These are phyloP conservation scores for Magnaporthiopsis rhizophila DNA, from an alignment of 2,329 filamentous ascomycete genomes.

Conservation along the genomic window DNA sequence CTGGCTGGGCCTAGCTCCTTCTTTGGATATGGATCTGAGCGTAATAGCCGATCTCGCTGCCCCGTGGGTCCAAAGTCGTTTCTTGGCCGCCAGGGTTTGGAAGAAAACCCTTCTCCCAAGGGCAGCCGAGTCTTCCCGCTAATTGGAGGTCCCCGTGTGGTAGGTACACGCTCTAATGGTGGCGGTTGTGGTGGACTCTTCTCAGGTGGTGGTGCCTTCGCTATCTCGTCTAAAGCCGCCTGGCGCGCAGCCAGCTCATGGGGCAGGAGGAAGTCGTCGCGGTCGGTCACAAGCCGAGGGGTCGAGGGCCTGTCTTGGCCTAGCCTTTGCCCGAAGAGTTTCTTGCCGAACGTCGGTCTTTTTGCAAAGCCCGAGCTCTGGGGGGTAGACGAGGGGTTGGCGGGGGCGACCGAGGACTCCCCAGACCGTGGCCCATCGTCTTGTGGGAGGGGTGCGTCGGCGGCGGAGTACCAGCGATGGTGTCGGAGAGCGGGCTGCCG, in stretches of 20 bases:
- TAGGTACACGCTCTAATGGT: no score
- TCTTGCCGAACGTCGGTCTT: neutral
- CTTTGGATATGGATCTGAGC: neutral
- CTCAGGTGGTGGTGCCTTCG: no score
- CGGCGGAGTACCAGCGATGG: neutral
- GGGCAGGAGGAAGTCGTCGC: slow-evolving; percentile 5
- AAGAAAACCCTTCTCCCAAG: neutral
- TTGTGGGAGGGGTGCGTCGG: neutral
- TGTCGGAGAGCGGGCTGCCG: neutral
- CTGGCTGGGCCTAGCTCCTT: neutral
- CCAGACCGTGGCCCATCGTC: neutral
- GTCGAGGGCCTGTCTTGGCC: no score
- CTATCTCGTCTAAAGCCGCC: neutral
- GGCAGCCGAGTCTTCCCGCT: neutral
- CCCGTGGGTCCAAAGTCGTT: neutral
- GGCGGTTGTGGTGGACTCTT: no score
- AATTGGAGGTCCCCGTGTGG: no score
- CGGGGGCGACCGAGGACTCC: neutral
- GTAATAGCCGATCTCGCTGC: neutral
- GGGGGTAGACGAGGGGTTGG: neutral
- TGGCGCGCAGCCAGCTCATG: slow-evolving; percentile 6
- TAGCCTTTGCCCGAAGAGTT: neutral
- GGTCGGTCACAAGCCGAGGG: neutral
- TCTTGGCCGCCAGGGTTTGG: neutral
- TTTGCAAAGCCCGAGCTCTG: neutral